A percentile compares a stretch with the other conserved stretches of the same genome.
Conservation (phyloP, 2,329 filamentous ascomycete species). For the Cladosporium sp. region DNA sequence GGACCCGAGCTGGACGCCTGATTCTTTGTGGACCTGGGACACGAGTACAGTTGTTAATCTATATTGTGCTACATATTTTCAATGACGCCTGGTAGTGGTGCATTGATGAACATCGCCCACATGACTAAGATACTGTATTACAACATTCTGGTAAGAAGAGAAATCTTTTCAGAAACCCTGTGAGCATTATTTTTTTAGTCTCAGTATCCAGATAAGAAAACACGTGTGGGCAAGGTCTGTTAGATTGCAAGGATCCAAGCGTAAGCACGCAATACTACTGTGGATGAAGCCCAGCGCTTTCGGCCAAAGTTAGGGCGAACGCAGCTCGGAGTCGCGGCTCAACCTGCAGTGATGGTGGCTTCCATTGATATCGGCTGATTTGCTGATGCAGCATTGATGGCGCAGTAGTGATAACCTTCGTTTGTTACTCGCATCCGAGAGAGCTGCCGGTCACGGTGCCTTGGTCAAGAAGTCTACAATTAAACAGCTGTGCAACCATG, state of each 20-base stretch:
- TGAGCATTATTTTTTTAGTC: not conserved
- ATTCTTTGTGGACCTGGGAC: too few relatives aligned
- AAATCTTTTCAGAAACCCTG: not conserved
- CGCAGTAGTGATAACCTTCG: not conserved
- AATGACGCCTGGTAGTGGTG: too few relatives aligned
- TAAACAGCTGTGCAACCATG: not conserved
- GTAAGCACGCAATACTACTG: not conserved
- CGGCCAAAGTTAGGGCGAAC: not conserved
- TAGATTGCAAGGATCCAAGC: not conserved
- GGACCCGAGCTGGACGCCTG: too few relatives aligned
- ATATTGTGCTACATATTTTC: too few relatives aligned
- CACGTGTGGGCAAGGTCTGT: not conserved
- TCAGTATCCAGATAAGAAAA: not conserved
- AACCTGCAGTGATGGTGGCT: not conserved
- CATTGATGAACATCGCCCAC: not conserved
- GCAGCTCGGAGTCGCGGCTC: not conserved
- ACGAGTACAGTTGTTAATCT: too few relatives aligned
- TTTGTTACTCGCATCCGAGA: not conserved
- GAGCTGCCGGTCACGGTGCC: not conserved
- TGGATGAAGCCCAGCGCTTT: not conserved
- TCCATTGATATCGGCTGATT: not conserved
- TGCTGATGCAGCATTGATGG: not conserved
- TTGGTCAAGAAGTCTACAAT: not conserved
- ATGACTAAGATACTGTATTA: not conserved
- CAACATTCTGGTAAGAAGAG: too few relatives aligned